Conservation (phyloP, 352 stramenopile genomes). For the Globisporangium splendens region DNA sequence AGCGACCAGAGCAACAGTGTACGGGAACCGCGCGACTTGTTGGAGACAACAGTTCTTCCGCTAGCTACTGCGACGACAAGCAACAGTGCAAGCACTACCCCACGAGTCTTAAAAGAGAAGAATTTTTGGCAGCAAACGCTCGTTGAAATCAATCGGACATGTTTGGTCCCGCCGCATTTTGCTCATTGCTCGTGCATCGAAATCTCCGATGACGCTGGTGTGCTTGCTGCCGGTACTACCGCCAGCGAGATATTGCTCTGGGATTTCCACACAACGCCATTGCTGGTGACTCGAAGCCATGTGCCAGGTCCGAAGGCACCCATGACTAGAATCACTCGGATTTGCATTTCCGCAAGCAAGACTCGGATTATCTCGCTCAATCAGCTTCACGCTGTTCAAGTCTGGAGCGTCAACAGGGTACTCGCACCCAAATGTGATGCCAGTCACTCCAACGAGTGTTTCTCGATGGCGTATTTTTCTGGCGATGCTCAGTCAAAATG, state of each 20-base stretch:
- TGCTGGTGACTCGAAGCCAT: slow-evolving; percentile 18
- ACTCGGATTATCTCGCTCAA: slow-evolving; percentile 21
- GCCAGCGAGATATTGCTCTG: slow-evolving; percentile 31
- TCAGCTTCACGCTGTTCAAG: slow-evolving; percentile 18
- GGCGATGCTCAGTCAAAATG: slow-evolving; percentile 21
- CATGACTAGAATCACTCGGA: slow-evolving; percentile 21
- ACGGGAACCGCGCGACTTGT: not conserved
- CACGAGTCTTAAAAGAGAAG: slow-evolving; percentile 2
- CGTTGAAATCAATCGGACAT: slow-evolving; percentile 19
- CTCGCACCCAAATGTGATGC: not conserved
- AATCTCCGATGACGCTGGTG: slow-evolving; percentile 17
- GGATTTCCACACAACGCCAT: slow-evolving; percentile 20
- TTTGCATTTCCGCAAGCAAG: slow-evolving; percentile 19
- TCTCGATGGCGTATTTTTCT: slow-evolving; percentile 6
- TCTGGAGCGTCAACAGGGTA: slow-evolving; percentile 24
- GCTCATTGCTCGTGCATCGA: slow-evolving; percentile 29
- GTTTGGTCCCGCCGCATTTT: slow-evolving; percentile 13
- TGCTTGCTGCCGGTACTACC: slow-evolving; percentile 30
- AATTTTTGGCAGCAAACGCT: slow-evolving; percentile 33
- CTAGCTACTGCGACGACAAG: too few species aligned
- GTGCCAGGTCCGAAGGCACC: slow-evolving; percentile 23
- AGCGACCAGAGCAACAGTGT: not conserved
- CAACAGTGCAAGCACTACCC: not conserved
- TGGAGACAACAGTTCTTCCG: not conserved
- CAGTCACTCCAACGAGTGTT: slow-evolving; percentile 34